Conservation (phyloP, 106 monocot species). For the Dendrobium officinale region DNA sequence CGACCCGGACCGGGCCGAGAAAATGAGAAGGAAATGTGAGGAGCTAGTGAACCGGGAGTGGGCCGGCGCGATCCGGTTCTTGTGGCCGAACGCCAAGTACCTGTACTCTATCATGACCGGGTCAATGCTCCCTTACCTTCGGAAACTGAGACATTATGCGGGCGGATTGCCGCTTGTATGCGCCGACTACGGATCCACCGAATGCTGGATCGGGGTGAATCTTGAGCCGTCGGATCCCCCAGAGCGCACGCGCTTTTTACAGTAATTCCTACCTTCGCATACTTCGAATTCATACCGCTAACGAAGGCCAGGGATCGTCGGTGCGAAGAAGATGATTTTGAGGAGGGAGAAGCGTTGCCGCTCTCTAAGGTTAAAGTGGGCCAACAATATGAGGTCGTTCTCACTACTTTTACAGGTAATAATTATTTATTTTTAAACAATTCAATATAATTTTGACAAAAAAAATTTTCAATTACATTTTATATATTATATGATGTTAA, state of each 20-base stretch:
- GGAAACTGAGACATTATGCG: constrained; percentile 50
- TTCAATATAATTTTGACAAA: too few relatives aligned
- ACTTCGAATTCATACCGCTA: constrained; percentile 61
- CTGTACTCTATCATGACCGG: constrained; percentile 54
- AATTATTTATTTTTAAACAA: too few relatives aligned
- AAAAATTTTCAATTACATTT: too few relatives aligned
- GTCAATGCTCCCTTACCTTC: constrained; percentile 49
- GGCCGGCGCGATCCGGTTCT: constrained; percentile 21
- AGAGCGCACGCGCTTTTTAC: constrained; percentile 34
- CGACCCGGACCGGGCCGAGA: constrained; percentile 18
- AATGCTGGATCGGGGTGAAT: constrained; percentile 64
- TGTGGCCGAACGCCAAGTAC: constrained; percentile 73
- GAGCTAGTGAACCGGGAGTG: constrained; percentile 22
- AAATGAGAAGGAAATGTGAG: constrained; percentile 20
- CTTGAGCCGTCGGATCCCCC: constrained; percentile 35
- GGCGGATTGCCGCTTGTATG: constrained; percentile 38
- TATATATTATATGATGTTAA: too few relatives aligned
- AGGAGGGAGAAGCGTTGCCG: constrained; percentile 30
- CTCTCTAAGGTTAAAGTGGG: constrained; percentile 28
- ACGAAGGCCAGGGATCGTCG: neutral
- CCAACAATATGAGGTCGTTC: constrained; percentile 53
- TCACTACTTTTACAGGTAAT: constrained; percentile 63
- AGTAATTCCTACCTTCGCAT: constrained; percentile 41
- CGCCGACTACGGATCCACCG: constrained; percentile 57
- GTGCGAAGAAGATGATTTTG: constrained; percentile 19